Conservation (phyloP, 495 filamentous ascomycete species). For the Jackrogersella multiformis region DNA sequence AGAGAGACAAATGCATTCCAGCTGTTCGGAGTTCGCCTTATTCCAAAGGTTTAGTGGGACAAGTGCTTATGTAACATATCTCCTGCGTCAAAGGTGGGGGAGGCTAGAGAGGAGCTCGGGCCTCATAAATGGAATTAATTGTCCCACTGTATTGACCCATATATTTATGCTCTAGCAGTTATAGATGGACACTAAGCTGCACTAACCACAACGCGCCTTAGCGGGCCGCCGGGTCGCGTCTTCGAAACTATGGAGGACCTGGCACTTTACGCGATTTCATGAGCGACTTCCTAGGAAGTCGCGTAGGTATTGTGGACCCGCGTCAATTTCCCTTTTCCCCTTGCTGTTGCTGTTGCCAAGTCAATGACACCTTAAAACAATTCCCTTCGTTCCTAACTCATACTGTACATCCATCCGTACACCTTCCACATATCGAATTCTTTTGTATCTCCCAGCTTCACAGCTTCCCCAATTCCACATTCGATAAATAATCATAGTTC, state of each 20-base stretch:
- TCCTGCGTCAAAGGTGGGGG: conserved; percentile 7
- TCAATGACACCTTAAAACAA: conserved; percentile 34
- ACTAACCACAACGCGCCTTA: conserved; percentile 1
- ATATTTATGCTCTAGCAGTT: neutral
- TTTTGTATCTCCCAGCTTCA: conserved; percentile 4
- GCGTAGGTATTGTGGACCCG: conserved; percentile 40
- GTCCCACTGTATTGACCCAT: neutral
- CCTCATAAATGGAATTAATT: neutral
- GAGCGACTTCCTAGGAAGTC: neutral
- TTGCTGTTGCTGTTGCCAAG: conserved; percentile 37
- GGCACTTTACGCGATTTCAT: conserved; percentile 42
- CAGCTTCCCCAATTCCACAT: conserved; percentile 5
- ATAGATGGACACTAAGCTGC: neutral
- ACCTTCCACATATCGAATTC: conserved; percentile 3
- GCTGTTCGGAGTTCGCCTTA: conserved; percentile 53
- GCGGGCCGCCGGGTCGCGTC: conserved; percentile 7
- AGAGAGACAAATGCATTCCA: conserved; percentile 4
- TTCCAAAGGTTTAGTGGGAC: conserved; percentile 43
- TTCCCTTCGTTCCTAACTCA: neutral
- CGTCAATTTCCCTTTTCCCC: conserved; percentile 41
- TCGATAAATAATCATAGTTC: conserved; percentile 30
- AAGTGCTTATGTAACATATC: neutral
- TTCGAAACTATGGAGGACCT: neutral
- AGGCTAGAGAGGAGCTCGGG: neutral
- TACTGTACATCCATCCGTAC: conserved; percentile 6